Evolutionary conservation across 106 monocot species (phyloP).

Genomic region (Cymbidium sinense): DNA sequence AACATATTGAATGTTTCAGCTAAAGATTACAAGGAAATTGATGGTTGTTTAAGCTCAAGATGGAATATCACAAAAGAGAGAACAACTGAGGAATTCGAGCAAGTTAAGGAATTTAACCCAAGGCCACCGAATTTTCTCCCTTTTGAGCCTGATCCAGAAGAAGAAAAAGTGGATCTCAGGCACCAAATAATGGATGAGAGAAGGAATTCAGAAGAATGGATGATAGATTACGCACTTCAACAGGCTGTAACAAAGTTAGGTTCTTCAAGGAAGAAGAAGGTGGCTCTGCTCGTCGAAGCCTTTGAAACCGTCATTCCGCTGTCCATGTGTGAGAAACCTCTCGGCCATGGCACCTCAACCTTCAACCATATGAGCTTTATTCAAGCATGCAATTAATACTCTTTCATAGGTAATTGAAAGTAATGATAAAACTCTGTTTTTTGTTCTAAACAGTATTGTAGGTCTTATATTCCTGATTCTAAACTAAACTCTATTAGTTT

Average conservation of each 20-base stretch:
- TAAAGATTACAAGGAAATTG: not conserved
- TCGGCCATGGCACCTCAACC: constrained; percentile 6
- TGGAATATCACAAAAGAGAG: constrained; percentile 10
- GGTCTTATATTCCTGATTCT: not conserved
- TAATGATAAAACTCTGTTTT: not conserved
- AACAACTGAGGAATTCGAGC: constrained; percentile 15
- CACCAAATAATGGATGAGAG: constrained; percentile 59
- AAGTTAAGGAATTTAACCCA: constrained; percentile 47
- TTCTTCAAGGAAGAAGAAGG: constrained; percentile 25
- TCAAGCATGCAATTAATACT: constrained; percentile 40
- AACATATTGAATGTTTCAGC: not conserved
- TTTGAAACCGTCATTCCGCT: constrained; percentile 53
- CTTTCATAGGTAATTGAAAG: constrained; percentile 1
- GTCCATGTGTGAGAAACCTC: constrained; percentile 1
- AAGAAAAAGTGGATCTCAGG: constrained; percentile 67
- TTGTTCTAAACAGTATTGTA: not conserved
- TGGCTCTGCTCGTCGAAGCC: constrained; percentile 62
- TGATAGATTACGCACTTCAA: constrained; percentile 73
- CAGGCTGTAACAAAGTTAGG: constrained; percentile 38
- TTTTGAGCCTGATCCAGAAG: constrained; percentile 49
- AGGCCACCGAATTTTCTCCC: constrained; percentile 48
- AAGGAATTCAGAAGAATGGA: constrained; percentile 70
- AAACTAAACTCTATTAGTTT: not conserved
- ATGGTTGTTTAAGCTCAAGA: not conserved
- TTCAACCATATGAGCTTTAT: constrained; percentile 26